Percentiles rank a stretch among this genome's conserved stretches.
Evolutionary conservation across 2,329 filamentous ascomycete genomes (phyloP).

Genomic region (Dothidotthia symphoricarpi): DNA sequence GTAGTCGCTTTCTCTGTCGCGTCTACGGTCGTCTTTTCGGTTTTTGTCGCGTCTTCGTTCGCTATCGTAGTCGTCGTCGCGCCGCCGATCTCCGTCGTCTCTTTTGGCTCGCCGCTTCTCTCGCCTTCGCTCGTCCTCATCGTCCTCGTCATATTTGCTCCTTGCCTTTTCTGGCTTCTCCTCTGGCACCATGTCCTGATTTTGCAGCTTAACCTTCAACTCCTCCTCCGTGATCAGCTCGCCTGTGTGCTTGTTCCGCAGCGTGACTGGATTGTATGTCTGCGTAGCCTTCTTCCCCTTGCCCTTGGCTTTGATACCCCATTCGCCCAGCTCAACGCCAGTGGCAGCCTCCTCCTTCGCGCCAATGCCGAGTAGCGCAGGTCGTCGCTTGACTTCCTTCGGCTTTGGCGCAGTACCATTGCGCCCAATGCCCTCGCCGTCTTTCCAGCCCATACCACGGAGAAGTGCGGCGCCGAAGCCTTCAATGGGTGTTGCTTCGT

Average conservation of each 20-base stretch:
- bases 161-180: conserved; percentile 30
- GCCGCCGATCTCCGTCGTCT: conserved; percentile 16
- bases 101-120: conserved; percentile 18
- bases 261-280: conserved; percentile 61
- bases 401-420: conserved; percentile 51
- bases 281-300: conserved; percentile 49
- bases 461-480: conserved; percentile 90
- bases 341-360: conserved; percentile 71
- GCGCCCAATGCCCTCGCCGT: conserved; percentile 59
- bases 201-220: conserved; percentile 52
- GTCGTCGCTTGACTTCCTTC: conserved; percentile 66
- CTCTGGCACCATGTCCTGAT: conserved; percentile 47
- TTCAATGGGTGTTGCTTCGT: conserved; percentile 85
- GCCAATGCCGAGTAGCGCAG: conserved; percentile 82
- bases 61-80: conserved; percentile 29
- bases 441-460: conserved; percentile 93
- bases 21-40: conserved; percentile 12
- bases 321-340: conserved; percentile 70
- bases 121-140: conserved; percentile 17
- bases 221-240: conserved; percentile 64
- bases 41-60: conserved; percentile 18
- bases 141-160: conserved; percentile 16
- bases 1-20: conserved; percentile 6
- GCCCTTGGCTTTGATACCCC: conserved; percentile 56
- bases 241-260: conserved; percentile 62